Evolutionary conservation across 176 grass and related monocot species (phyloP), one percentile per base, ranked within the genome.

Genomic region (Carex pumila): DNA sequence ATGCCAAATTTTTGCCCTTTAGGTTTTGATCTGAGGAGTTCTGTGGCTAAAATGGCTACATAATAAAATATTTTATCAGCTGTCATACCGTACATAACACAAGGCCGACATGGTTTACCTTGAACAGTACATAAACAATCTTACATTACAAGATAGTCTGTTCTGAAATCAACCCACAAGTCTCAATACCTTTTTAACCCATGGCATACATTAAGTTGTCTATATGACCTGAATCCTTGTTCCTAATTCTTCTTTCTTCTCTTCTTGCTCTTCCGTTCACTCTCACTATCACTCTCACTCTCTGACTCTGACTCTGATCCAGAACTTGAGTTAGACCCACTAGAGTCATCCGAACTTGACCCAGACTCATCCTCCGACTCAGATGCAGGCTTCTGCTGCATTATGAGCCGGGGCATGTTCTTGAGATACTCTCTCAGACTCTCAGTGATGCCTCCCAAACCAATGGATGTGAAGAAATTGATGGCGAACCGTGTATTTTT

Each of bases 391-490:
- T 93, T 94, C 57, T 98, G 95, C 66, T 95, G 92, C 95, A 98
- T 98, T 86, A 98, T 98, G 52, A 98, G 85, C 17, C 92, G 88
- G 0, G 95, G 95, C 95, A 98, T 98, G 55, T 95, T 98, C 81
- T 98, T 98, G 67, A 98, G 86, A 61, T 98, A 91, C 77, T 95
- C 92, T 55, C 95, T 90, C 74, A 95, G 79, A 79, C 85, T 95
- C 66, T 95, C 95, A 0, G 93, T 98, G 29, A 98, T 95, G 45
- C 95, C 95, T 15, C 93, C 95, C 70, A 98, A 90, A 55, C 95
- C 93, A 32, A 95, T 93, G 19, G 95, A 98, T 0, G 95, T 98
- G 83, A 98, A 98, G 83, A 98, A 95, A 70, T 92, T 98, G 18
- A 98, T 98, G 0, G 95, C 86, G 71, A 98, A 95, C 11, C 95